These are phyloP conservation scores for Ogataea nakhonphanomensis DNA, from an alignment of 805 yeast genomes.

Conservation along the genomic window DNA sequence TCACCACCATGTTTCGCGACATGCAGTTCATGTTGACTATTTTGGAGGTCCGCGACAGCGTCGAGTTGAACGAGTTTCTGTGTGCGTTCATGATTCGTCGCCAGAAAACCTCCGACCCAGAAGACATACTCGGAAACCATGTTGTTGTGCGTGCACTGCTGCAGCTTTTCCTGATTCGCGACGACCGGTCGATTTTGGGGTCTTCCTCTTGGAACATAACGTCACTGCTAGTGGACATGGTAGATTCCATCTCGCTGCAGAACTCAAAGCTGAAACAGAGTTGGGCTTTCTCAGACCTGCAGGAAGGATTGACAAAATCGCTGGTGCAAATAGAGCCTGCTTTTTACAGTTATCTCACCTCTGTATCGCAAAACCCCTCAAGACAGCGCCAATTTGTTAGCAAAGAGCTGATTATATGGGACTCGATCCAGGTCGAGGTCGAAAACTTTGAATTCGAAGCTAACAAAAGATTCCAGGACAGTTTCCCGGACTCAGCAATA, in stretches of 20 bases:
- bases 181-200: conserved; percentile 59
- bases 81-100: conserved; percentile 27
- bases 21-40: conserved; percentile 35
- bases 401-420: conserved; percentile 60
- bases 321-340: conserved; percentile 47
- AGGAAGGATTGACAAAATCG: conserved; percentile 27
- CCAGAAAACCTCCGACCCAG: conserved; percentile 20
- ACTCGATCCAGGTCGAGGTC: conserved; percentile 71
- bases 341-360: conserved; percentile 41
- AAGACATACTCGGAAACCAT: conserved; percentile 35
- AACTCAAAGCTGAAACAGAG: conserved; percentile 22
- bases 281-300: conserved; percentile 15
- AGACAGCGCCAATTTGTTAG: conserved; percentile 76
- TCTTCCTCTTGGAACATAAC: conserved; percentile 33
- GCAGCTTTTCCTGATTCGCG: conserved; percentile 59
- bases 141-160: conserved; percentile 60
- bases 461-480: conserved; percentile 26
- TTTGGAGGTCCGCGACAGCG: conserved; percentile 26
- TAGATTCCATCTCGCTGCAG: conserved; percentile 22
- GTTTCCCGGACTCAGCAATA: conserved; percentile 33
- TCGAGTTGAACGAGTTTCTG: conserved; percentile 28
- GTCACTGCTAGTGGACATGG: conserved; percentile 33
- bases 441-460: conserved; percentile 58
- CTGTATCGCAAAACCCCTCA: conserved; percentile 64
- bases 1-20: conserved; percentile 36